Conservation (phyloP, 177 flowering plant genomes). For the Vitis hybrid region DNA sequence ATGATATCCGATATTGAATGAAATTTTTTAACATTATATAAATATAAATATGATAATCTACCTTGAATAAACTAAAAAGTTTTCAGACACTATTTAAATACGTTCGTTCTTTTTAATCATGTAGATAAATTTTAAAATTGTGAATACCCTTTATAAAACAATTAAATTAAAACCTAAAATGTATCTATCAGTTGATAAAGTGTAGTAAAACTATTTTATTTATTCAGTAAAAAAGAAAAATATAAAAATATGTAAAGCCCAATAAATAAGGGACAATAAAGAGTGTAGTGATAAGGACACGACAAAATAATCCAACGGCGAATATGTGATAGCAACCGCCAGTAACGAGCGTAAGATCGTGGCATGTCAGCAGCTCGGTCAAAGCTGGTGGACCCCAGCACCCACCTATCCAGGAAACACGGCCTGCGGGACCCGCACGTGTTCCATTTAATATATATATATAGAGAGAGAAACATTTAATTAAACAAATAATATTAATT, state of each 20-base stretch:
- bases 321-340: not conserved
- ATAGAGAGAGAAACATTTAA: not conserved
- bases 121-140: fast-evolving
- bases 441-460: not conserved
- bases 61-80: fast-evolving
- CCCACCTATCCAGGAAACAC: conserved; percentile 21
- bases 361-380: conserved; percentile 12
- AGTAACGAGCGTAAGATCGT: not conserved
- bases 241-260: no score
- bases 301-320: no score
- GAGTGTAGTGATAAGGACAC: not conserved
- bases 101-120: no score
- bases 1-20: fast-evolving
- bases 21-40: fast-evolving
- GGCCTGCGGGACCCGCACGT: conserved; percentile 19
- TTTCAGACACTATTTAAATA: no score
- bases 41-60: no score
- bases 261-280: not conserved
- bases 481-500: not conserved
- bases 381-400: conserved; percentile 19
- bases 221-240: no score
- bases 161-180: no score
- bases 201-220: no score
- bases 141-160: fast-evolving
- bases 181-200: fast-evolving